phyloP scores from a whole-genome alignment of 2,329 filamentous ascomycete species.

The Fragosphaeria purpurea region DNA sequence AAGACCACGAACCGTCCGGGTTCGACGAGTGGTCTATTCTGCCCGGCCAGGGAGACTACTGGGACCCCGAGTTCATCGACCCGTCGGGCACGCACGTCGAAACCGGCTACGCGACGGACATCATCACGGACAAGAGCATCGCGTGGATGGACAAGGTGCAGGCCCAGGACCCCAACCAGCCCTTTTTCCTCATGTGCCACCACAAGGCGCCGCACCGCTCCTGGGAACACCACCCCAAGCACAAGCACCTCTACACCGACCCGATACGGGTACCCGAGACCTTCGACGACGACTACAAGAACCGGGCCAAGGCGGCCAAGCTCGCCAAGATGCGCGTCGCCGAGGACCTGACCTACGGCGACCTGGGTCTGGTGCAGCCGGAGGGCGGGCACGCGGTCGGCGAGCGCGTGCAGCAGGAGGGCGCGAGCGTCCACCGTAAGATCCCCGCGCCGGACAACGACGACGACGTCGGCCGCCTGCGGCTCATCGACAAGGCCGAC shows the following conservation, averaged over 20 bases:
- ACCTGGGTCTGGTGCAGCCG: slow-evolving; percentile 40
- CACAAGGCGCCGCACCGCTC: slow-evolving; percentile 44
- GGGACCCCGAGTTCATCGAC: slow-evolving; percentile 39
- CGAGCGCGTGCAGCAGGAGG: too few relatives aligned
- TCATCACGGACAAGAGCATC: slow-evolving; percentile 41
- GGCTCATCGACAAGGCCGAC: slow-evolving; percentile 35
- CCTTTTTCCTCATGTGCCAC: slow-evolving; percentile 47
- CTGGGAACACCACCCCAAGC: slow-evolving; percentile 40
- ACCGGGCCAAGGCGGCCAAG: slow-evolving; percentile 37
- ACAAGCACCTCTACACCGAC: slow-evolving; percentile 37
- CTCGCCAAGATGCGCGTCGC: slow-evolving; percentile 42
- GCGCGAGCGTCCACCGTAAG: slow-evolving; percentile 22
- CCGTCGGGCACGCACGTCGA: slow-evolving; percentile 19
- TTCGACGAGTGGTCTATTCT: slow-evolving; percentile 44
- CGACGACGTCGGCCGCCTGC: slow-evolving; percentile 17
- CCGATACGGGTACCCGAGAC: slow-evolving; percentile 38
- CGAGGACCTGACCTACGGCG: slow-evolving; percentile 40
- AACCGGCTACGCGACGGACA: slow-evolving; percentile 39
- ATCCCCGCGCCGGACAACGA: slow-evolving; percentile 25
- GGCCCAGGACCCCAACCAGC: slow-evolving; percentile 18
- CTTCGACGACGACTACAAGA: slow-evolving; percentile 44
- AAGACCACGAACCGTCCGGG: slow-evolving; percentile 34
- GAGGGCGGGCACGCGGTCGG: slow-evolving; percentile 28
- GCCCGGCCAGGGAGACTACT: slow-evolving; percentile 42
- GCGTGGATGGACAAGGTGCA: slow-evolving; percentile 26